Conservation (phyloP, 1,139 yeast species). For the Yamadazyma buinensis region DNA sequence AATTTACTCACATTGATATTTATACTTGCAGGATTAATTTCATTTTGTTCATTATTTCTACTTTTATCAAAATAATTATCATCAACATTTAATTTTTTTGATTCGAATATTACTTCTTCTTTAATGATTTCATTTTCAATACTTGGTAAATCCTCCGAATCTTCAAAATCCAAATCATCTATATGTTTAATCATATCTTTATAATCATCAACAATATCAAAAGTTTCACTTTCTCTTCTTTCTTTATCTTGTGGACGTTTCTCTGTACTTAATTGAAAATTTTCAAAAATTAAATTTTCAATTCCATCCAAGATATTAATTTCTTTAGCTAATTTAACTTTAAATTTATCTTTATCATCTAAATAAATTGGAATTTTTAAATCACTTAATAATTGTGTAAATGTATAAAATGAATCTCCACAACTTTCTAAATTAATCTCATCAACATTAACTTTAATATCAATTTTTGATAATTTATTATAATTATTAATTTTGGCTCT, state of each 20-base stretch:
- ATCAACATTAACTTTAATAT: conserved; percentile 48
- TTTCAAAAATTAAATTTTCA: conserved; percentile 25
- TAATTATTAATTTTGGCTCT: conserved; percentile 8
- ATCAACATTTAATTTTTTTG: conserved; percentile 22
- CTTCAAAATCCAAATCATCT: conserved; percentile 7
- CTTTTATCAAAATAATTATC: conserved; percentile 45
- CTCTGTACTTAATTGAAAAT: neutral
- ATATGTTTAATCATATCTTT: conserved; percentile 9
- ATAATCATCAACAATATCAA: conserved; percentile 23
- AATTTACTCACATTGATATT: conserved; percentile 22
- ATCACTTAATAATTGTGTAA: conserved; percentile 65
- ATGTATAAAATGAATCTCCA: conserved; percentile 79
- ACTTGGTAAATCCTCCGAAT: conserved; percentile 1
- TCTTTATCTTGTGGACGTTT: neutral
- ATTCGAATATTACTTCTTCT: neutral
- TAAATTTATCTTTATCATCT: conserved; percentile 54
- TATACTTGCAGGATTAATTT: conserved; percentile 26
- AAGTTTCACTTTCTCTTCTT: neutral
- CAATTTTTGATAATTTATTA: conserved; percentile 26
- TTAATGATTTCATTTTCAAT: neutral
- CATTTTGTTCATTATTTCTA: conserved; percentile 4
- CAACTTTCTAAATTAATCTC: conserved; percentile 57
- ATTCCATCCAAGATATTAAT: conserved; percentile 50
- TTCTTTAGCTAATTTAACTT: conserved; percentile 28
- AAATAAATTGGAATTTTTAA: conserved; percentile 64